Base-by-base conservation (phyloP, 176 grass and related monocot genomes). In the Thinopyrum elongatum region DNA sequence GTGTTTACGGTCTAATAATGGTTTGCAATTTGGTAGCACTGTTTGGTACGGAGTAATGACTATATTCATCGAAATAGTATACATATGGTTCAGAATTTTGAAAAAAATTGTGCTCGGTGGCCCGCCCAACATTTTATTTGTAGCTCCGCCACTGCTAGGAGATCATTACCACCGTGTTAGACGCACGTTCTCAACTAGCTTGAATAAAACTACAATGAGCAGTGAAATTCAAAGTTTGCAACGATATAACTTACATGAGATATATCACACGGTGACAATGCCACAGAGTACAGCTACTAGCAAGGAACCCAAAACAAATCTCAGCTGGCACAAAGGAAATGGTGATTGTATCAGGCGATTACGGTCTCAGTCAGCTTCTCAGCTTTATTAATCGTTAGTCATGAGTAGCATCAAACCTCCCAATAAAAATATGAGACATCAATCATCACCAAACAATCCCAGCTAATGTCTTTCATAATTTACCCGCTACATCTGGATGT, bases 401-500 rank as follows among this genome's bases (percentile, higher is more conserved):
- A 44, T 62, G 46, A 65, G 16, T 16, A 70, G 26, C 82, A 85
- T 41, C 16, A 66, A 84, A 17, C 71, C 15, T 60, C 29, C 21
- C 38, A 57, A 4, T 42, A 84, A 55, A 15, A 65, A 65, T 38
- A 15, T 68, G 17, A 84, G 67, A 80, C 68, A 49, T 28, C 8
- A 49, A 57, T 55, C 49, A 51, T 59, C 14, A 76, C 38, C 17
- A 81, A 76, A 72, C 27, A 82, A 17, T 12, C 42, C 42, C 11
- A 46, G 11, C 44, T 47, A 15, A 58, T 75, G 60, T 34, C 30
- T 73, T 39, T 23, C 44, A 69, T 3, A 42, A 85, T 44, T 57
- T 82, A 98, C 90, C 93, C 88, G 96, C 88, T 65, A 98, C 90
- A 85, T 98, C 92, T 84, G 93, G 90, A 83, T 94, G 73, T 3